Evolutionary conservation across 495 filamentous ascomycete species (phyloP), one percentile per base, ranked within the genome.

Genomic region (Talaromyces trachyspermus): DNA sequence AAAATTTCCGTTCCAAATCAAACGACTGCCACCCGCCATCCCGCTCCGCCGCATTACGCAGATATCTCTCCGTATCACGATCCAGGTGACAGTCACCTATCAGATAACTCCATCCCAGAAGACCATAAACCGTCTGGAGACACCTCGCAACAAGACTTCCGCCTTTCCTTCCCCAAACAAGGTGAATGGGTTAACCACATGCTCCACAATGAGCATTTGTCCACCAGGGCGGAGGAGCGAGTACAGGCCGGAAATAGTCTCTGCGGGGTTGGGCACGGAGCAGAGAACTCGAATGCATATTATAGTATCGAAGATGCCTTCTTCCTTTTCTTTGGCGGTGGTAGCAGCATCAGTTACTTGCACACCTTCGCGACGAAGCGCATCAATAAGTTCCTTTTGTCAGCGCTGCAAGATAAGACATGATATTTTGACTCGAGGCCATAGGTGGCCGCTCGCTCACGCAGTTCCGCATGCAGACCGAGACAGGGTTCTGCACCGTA

Each of bases 261-360:
- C 54, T 52, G 78, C 68, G 25, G 83, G 77, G 10, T 79, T 64
- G 1, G 83, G 83, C 44, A 89, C 81, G 42, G 77, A 81, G 63
- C 85, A 90, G 4, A 90, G 68, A 39, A 86, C 86, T 8, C 84
- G 75, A 36, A 87, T 66, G 11, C 78, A 78, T 37, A 88, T 68
- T 29, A 89, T 77, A 29, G 77, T 81, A 54, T 90, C 85, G 22
- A 87, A 76, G 18, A 72, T 68, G 0, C 60, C 78, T n/a, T 54
- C 61, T 30, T 62, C 48, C 3, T 15, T 18, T 0, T 30, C 3
- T 14, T 54, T 30, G 7, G n/a, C n/a, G n/a, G n/a, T n/a, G n/a
- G n/a, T n/a, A n/a, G n/a, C n/a, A n/a, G n/a, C 33, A 24, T 29
- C 15, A 24, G 36, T 43, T 1, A 55, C 37, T 3, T 50, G 43